Evolutionary conservation across 306 rosid species (phyloP).

Genomic region (Neltuma alba): DNA sequence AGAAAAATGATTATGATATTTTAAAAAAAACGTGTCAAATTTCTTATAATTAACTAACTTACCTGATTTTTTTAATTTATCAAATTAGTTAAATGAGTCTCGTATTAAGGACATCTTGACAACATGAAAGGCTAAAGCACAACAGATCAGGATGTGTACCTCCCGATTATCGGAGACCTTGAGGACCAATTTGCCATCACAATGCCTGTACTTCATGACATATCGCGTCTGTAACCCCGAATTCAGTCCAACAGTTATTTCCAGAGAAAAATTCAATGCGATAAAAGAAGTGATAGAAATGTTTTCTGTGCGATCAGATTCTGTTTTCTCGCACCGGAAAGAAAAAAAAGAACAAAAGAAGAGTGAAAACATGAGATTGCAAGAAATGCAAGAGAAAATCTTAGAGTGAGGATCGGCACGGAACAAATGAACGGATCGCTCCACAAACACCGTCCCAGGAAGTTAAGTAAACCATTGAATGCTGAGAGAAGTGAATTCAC

Average conservation of each 20-base stretch:
- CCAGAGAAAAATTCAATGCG: background rate
- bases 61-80: too few relatives aligned
- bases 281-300: background rate
- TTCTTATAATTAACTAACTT: too few relatives aligned
- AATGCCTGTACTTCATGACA: conserved; percentile 79
- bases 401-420: conserved; percentile 77
- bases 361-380: background rate
- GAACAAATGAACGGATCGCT: conserved; percentile 69
- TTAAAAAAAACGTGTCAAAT: too few relatives aligned
- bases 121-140: too few relatives aligned
- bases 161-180: conserved; percentile 76
- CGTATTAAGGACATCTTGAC: too few relatives aligned
- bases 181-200: conserved; percentile 79
- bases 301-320: background rate
- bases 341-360: background rate
- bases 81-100: too few relatives aligned
- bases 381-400: background rate
- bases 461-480: conserved; percentile 56
- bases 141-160: conserved; percentile 40
- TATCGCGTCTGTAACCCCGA: conserved; percentile 64
- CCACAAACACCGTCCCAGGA: conserved; percentile 77
- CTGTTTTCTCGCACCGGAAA: conserved; percentile 4
- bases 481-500: background rate
- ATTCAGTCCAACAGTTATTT: conserved; percentile 1
- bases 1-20: too few relatives aligned